A percentile compares a stretch with the other conserved stretches of the same genome.
phyloP scores from a whole-genome alignment of 2,329 filamentous ascomycete species.

The Rhexocercosporidium sp. region DNA sequence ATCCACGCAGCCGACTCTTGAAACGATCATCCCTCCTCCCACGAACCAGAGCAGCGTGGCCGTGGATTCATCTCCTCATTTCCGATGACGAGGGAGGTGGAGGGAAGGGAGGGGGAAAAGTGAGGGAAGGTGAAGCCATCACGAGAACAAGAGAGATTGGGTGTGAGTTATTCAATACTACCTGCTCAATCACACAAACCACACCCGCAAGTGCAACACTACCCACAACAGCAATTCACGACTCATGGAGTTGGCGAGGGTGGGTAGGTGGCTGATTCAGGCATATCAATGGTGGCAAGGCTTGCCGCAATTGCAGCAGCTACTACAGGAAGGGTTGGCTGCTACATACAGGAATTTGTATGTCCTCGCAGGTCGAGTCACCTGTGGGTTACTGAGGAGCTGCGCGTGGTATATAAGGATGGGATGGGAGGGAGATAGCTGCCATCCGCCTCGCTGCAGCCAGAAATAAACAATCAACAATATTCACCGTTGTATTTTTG shows the following conservation, averaged over 20 bases:
- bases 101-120: too few species aligned
- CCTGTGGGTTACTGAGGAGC: not conserved
- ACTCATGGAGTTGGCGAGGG: not conserved
- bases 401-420: not conserved
- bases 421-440: not conserved
- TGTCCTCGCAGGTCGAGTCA: not conserved
- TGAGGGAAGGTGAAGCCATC: not conserved
- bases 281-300: not conserved
- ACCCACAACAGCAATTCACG: not conserved
- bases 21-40: not conserved
- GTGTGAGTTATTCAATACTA: not conserved
- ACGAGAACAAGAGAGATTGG: not conserved
- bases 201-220: not conserved
- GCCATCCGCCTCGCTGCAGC: constrained; percentile 1
- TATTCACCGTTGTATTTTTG: not conserved
- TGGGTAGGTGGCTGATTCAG: not conserved
- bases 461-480: not conserved
- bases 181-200: not conserved
- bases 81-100: constrained; percentile 13
- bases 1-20: not conserved
- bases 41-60: not conserved
- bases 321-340: not conserved
- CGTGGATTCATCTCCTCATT: constrained; percentile 2
- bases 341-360: not conserved
- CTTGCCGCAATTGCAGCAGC: not conserved